Evolutionary conservation across 164 flowering plant species (phyloP).

Genomic region (Akebia trifoliata): DNA sequence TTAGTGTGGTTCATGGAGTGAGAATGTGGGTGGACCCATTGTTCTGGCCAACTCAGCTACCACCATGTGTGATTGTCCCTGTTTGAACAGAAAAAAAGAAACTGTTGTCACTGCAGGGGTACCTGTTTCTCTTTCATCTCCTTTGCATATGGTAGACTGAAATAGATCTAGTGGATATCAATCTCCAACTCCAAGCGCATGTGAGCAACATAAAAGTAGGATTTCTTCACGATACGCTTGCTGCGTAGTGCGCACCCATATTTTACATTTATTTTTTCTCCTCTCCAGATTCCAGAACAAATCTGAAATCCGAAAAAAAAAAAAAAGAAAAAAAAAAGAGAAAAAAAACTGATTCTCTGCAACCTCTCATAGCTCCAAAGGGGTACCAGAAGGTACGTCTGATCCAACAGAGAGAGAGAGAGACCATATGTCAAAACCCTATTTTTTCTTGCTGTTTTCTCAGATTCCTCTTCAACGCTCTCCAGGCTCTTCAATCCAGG

Average conservation of each 20-base stretch:
- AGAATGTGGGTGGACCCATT: too few species aligned
- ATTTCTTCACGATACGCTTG: not conserved
- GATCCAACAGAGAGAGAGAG: conserved; percentile 31
- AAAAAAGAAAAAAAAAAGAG: not conserved
- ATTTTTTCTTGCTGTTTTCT: not conserved
- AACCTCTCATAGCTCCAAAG: not conserved
- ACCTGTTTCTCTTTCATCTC: too few species aligned
- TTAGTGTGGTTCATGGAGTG: too few species aligned
- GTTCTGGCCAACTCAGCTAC: too few species aligned
- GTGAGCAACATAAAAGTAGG: not conserved
- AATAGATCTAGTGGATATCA: too few species aligned
- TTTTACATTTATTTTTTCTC: not conserved
- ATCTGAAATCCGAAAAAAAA: not conserved
- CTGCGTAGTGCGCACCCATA: conserved; percentile 9
- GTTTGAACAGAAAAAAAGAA: too few species aligned
- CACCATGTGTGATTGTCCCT: too few species aligned
- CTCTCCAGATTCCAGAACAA: not conserved
- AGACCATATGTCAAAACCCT: not conserved
- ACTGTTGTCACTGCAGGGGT: too few species aligned
- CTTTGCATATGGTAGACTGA: too few species aligned
- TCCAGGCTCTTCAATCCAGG: too few species aligned
- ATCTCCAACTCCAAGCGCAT: not conserved
- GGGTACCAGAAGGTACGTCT: conserved; percentile 30
- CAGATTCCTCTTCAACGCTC: not conserved
- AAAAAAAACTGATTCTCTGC: conserved; percentile 6